phyloP scores from a whole-genome alignment of 805 yeast species.

The Pichia paraexigua region DNA sequence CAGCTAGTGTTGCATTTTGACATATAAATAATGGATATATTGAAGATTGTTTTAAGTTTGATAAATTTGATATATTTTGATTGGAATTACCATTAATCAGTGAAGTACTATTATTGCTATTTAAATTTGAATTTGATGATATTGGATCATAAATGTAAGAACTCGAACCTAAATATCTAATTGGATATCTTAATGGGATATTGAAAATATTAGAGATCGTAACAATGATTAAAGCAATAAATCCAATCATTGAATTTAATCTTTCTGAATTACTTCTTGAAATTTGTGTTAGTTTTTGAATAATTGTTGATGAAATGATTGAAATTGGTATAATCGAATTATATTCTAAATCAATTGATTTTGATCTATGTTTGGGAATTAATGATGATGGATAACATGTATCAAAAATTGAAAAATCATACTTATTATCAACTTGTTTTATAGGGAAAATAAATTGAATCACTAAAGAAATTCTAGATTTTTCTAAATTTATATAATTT shows the following conservation, averaged over 20 bases:
- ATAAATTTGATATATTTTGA: background rate
- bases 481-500: constrained; percentile 15
- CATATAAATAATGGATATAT: constrained; percentile 45
- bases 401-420: constrained; percentile 26
- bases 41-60: constrained; percentile 12
- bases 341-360: background rate
- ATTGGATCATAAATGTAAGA: constrained; percentile 43
- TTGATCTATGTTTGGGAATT: background rate
- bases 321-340: constrained; percentile 1
- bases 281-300: constrained; percentile 16
- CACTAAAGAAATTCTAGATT: constrained; percentile 19
- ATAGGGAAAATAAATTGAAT: constrained; percentile 28
- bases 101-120: background rate
- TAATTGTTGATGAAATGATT: background rate
- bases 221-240: constrained; percentile 35
- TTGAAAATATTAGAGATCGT: constrained; percentile 34
- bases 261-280: constrained; percentile 30
- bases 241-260: constrained; percentile 43
- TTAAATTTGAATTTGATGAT: constrained; percentile 16
- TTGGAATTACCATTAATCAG: background rate
- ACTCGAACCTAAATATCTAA: constrained; percentile 39
- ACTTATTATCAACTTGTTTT: constrained; percentile 15
- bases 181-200: constrained; percentile 42
- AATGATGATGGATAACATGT: constrained; percentile 23
- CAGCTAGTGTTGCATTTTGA: constrained; percentile 28